A percentile compares a stretch with the other conserved stretches of the same genome.
These are phyloP conservation scores for Zoysia japonica DNA, from an alignment of 176 grass and related monocot genomes.

Conservation along the genomic window DNA sequence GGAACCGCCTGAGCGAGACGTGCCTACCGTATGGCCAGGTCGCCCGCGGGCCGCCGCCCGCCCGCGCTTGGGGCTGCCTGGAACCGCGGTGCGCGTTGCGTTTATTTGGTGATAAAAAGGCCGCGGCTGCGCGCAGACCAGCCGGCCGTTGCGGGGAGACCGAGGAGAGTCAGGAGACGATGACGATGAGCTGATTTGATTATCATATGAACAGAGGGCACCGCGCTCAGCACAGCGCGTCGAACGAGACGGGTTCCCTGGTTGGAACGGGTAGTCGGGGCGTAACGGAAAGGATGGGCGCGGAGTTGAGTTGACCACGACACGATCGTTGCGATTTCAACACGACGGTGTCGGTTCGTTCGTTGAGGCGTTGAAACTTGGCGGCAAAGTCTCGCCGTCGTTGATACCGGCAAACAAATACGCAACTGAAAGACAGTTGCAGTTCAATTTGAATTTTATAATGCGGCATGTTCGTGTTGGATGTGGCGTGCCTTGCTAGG, in stretches of 20 bases:
- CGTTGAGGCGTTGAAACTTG: not conserved
- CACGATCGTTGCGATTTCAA: not conserved
- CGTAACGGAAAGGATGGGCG: not conserved
- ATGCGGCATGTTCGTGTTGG: not conserved
- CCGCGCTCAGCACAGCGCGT: not conserved
- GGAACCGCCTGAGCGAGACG: constrained; percentile 6
- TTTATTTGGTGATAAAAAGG: constrained; percentile 29
- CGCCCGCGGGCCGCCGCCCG: not conserved
- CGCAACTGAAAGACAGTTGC: not conserved
- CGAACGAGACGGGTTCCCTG: not conserved
- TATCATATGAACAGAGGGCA: not conserved
- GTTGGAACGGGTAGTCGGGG: constrained; percentile 1
- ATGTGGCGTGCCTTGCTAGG: not conserved
- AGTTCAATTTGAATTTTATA: not conserved
- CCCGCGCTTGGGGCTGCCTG: not conserved
- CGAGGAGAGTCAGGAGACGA: not conserved
- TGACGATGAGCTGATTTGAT: not conserved
- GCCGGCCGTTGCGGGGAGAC: constrained; percentile 19
- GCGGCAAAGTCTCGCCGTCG: not conserved
- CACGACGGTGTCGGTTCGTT: not conserved
- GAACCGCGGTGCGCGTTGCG: not conserved
- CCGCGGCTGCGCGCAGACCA: not conserved
- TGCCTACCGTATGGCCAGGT: not conserved
- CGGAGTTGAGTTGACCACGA: not conserved
- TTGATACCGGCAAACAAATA: not conserved